These are phyloP conservation scores for Xylariaceae sp. DNA, from an alignment of 2,329 filamentous ascomycete genomes.

Conservation along the genomic window DNA sequence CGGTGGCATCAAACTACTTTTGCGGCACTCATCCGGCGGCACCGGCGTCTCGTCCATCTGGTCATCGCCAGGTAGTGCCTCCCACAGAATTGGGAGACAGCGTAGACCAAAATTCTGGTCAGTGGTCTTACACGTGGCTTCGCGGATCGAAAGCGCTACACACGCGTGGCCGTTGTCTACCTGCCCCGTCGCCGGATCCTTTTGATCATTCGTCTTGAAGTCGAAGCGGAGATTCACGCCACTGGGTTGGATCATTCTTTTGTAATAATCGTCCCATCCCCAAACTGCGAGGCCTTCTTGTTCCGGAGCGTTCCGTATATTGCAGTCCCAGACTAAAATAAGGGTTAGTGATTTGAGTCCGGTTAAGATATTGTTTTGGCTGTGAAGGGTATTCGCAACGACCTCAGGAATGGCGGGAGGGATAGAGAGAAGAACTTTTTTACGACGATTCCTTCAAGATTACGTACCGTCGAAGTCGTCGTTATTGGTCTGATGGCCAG, in stretches of 20 bases:
- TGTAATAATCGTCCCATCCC: background rate
- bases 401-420: too few relatives aligned
- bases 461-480: too few relatives aligned
- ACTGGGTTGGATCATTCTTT: background rate
- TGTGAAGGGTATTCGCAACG: too few relatives aligned
- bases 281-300: conserved; percentile 2
- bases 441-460: too few relatives aligned
- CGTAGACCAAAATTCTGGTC: conserved; percentile 1
- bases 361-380: too few relatives aligned
- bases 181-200: background rate
- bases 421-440: too few relatives aligned
- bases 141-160: conserved; percentile 3
- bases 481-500: too few relatives aligned
- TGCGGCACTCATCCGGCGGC: background rate
- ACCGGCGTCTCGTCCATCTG: background rate
- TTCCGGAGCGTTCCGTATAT: background rate
- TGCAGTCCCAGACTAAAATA: background rate
- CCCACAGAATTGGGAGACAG: conserved; percentile 1
- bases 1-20: background rate
- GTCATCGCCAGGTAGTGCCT: background rate
- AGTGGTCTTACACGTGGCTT: background rate
- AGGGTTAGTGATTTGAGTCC: too few relatives aligned
- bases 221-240: conserved; percentile 9
- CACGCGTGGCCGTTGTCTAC: conserved; percentile 2
- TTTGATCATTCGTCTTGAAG: background rate